A percentile compares a stretch with the other conserved stretches of the same genome.
Evolutionary conservation across 345 rosid species (phyloP).

Genomic region (Euphorbia peplus): DNA sequence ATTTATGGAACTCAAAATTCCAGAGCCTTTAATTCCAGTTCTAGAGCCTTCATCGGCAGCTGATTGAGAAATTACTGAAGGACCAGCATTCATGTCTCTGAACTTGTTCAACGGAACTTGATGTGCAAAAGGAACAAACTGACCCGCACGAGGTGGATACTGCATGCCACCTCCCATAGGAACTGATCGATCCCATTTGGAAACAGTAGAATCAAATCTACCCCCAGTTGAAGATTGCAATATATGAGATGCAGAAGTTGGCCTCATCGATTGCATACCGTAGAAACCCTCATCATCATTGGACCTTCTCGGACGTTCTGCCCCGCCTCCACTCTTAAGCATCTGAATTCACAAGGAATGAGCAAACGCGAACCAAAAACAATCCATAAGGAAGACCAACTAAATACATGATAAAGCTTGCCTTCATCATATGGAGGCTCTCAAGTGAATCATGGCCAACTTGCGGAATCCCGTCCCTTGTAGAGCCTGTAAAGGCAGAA

Average conservation of each 20-base stretch:
- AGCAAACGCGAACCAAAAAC: slow-evolving; percentile 7
- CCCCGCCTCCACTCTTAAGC: slow-evolving; percentile 57
- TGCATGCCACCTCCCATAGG: slow-evolving; percentile 47
- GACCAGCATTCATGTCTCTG: slow-evolving; percentile 50
- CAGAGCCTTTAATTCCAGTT: slow-evolving; percentile 81
- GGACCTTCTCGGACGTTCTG: slow-evolving; percentile 46
- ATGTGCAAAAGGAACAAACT: slow-evolving; percentile 56
- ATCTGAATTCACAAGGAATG: slow-evolving; percentile 38
- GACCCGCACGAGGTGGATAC: slow-evolving; percentile 60
- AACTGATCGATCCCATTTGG: slow-evolving; percentile 51
- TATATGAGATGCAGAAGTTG: slow-evolving; percentile 46
- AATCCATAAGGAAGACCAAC: slow-evolving; percentile 1
- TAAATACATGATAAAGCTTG: slow-evolving; percentile 19
- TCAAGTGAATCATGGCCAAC: slow-evolving; percentile 62
- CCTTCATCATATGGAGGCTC: slow-evolving; percentile 78
- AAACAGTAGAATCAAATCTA: slow-evolving; percentile 39
- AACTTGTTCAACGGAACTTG: slow-evolving; percentile 63
- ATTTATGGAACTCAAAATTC: slow-evolving; percentile 50
- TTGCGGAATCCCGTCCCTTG: slow-evolving; percentile 36
- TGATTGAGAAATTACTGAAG: slow-evolving; percentile 57
- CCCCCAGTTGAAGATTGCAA: slow-evolving; percentile 45
- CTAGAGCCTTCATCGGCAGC: slow-evolving; percentile 99
- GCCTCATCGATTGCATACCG: slow-evolving; percentile 45
- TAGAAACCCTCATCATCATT: slow-evolving; percentile 47
- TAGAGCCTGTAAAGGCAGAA: slow-evolving; percentile 48